Percentiles rank a stretch among this genome's conserved stretches.
These are phyloP conservation scores for Pisolithus albus DNA, from an alignment of 768 basidiomycete species.

Conservation along the genomic window DNA sequence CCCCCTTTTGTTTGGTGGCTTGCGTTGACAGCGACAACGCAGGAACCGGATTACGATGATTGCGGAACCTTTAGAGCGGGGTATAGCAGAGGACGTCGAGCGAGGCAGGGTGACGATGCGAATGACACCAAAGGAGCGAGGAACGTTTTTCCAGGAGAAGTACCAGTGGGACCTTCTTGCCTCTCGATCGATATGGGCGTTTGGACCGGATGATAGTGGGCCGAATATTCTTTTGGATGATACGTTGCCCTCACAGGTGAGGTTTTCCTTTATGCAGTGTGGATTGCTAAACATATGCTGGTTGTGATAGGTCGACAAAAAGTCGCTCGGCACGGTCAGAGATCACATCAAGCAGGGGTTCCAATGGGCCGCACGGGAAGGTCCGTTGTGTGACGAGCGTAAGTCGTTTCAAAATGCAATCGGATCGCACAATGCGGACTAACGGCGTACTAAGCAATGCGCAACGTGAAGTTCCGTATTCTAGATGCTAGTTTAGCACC, in stretches of 20 bases:
- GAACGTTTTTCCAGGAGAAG: slow-evolving; percentile 92
- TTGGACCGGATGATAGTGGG: slow-evolving; percentile 94
- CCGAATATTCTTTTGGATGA: slow-evolving; percentile 93
- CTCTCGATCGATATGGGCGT: slow-evolving; percentile 98
- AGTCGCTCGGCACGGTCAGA: slow-evolving; percentile 78
- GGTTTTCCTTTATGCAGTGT: slow-evolving; percentile 5
- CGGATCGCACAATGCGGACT: background rate
- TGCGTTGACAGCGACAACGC: slow-evolving; percentile 6
- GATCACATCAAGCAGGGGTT: slow-evolving; percentile 98
- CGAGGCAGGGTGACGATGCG: slow-evolving; percentile 88
- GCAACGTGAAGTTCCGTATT: slow-evolving; percentile 96
- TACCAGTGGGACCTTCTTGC: slow-evolving; percentile 98
- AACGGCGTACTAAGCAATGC: slow-evolving; percentile 61
- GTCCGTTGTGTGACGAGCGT: slow-evolving; percentile 98
- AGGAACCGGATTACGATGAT: slow-evolving; percentile 99
- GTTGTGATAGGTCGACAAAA: slow-evolving; percentile 75
- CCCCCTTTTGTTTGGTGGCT: slow-evolving; percentile 6
- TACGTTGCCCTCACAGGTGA: slow-evolving; percentile 87
- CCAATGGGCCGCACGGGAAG: slow-evolving; percentile 98
- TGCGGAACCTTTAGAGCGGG: slow-evolving; percentile 92
- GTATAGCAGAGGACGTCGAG: slow-evolving; percentile 95
- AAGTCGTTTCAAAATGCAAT: slow-evolving; percentile 33
- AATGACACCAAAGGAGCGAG: slow-evolving; percentile 92
- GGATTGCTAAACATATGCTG: background rate
- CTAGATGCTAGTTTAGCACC: slow-evolving; percentile 87